These are phyloP conservation scores for Leccinum laetum DNA, from an alignment of 1,284 basidiomycete genomes.

Conservation along the genomic window DNA sequence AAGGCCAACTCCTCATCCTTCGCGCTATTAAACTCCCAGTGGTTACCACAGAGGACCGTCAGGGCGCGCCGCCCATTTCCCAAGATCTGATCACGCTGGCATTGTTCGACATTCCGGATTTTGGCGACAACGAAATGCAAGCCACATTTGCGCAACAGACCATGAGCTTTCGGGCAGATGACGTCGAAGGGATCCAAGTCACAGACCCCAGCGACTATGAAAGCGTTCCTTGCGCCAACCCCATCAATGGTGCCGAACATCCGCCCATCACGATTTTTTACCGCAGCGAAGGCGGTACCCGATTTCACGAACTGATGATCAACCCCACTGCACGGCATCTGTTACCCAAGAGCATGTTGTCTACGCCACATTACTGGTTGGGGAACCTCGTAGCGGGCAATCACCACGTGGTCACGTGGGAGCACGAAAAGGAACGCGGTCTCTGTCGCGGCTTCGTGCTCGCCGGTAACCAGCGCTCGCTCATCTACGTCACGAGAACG, in stretches of 20 bases:
- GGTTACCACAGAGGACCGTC: constrained; percentile 14
- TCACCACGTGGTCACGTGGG: constrained; percentile 30
- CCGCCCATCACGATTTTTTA: constrained; percentile 53
- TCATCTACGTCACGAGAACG: constrained; percentile 43
- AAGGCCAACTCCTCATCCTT: constrained; percentile 56
- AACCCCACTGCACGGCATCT: constrained; percentile 31
- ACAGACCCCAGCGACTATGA: constrained; percentile 48
- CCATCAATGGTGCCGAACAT: constrained; percentile 34
- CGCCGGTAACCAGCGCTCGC: constrained; percentile 47
- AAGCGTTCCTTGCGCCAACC: constrained; percentile 34
- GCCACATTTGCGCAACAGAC: constrained; percentile 21
- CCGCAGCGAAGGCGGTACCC: constrained; percentile 32
- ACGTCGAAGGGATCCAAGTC: constrained; percentile 45
- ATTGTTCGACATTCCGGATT: constrained; percentile 33
- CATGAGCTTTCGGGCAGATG: constrained; percentile 27
- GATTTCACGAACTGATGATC: constrained; percentile 40
- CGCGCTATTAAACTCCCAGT: constrained; percentile 40
- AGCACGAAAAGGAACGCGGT: constrained; percentile 29
- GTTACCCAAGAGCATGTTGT: constrained; percentile 25
- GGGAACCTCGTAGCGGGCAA: constrained; percentile 26
- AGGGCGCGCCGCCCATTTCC: constrained; percentile 36
- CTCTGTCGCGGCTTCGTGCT: constrained; percentile 39
- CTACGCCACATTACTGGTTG: constrained; percentile 30
- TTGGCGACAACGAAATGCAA: constrained; percentile 24
- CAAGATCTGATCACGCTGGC: constrained; percentile 27